These are phyloP conservation scores for Clitocybe nebularis DNA, from an alignment of 1,284 basidiomycete genomes.

Conservation along the genomic window DNA sequence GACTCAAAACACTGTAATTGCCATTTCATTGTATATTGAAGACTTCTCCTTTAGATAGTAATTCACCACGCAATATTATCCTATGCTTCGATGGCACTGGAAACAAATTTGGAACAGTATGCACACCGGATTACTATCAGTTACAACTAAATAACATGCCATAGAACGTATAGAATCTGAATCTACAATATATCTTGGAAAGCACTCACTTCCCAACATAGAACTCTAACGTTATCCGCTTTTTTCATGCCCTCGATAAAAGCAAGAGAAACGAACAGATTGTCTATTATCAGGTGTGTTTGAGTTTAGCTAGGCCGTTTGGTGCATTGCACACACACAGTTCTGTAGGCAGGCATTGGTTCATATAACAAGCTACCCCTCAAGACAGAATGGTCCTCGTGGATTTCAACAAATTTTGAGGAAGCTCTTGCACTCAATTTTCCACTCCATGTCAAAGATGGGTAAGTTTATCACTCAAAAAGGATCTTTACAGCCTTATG, in stretches of 20 bases:
- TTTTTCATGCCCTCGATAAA: constrained; percentile 18
- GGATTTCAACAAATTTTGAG: constrained; percentile 16
- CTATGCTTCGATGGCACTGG: constrained; percentile 16
- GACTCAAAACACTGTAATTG: no score
- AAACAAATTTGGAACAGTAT: constrained; percentile 14
- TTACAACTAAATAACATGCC: neutral
- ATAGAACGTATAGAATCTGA: neutral
- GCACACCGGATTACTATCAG: neutral
- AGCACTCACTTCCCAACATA: no score
- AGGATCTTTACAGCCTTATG: no score
- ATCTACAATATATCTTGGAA: neutral
- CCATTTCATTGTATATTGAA: no score
- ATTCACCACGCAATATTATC: constrained; percentile 5
- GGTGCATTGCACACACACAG: neutral
- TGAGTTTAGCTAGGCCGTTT: neutral
- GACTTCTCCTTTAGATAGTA: no score
- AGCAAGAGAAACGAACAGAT: constrained; percentile 15
- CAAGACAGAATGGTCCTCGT: constrained; percentile 15
- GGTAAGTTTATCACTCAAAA: no score
- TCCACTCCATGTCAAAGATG: constrained; percentile 22
- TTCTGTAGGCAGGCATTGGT: constrained; percentile 17
- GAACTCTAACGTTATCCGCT: constrained; percentile 20
- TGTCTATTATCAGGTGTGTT: constrained; percentile 21
- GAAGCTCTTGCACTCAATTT: constrained; percentile 18
- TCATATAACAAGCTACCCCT: constrained; percentile 19